Evolutionary conservation across 192 early-diverging fungal species (phyloP).

Genomic region (Coemansia furcata): DNA sequence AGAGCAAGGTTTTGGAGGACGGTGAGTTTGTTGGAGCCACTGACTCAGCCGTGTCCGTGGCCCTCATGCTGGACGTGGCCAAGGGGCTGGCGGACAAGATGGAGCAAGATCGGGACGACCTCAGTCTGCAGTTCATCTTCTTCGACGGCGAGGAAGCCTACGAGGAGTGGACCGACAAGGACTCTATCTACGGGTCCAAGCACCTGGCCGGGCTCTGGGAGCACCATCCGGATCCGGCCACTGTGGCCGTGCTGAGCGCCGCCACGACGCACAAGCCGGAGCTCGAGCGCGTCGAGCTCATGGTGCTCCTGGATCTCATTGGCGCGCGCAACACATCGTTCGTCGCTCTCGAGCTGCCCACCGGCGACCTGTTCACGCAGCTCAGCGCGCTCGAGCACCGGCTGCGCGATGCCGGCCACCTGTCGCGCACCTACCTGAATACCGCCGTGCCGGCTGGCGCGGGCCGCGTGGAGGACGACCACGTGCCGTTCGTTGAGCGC

Average conservation of each 20-base stretch:
- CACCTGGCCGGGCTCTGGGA: slow-evolving; percentile 86
- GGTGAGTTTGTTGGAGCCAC: slow-evolving; percentile 82
- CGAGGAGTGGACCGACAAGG: slow-evolving; percentile 64
- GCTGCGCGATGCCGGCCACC: slow-evolving; percentile 46
- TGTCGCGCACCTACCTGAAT: slow-evolving; percentile 42
- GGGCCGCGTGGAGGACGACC: slow-evolving; percentile 76
- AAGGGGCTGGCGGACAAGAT: slow-evolving; percentile 62
- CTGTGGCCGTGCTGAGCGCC: slow-evolving; percentile 24
- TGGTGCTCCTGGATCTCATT: slow-evolving; percentile 87
- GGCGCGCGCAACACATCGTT: slow-evolving; percentile 61
- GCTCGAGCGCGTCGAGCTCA: slow-evolving; percentile 75
- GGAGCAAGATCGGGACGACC: slow-evolving; percentile 38
- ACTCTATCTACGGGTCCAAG: slow-evolving; percentile 88
- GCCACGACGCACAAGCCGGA: slow-evolving; percentile 32
- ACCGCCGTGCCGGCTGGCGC: slow-evolving; percentile 19
- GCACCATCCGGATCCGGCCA: slow-evolving; percentile 40
- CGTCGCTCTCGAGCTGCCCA: slow-evolving; percentile 44
- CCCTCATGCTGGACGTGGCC: slow-evolving; percentile 84
- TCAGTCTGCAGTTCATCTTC: slow-evolving; percentile 87
- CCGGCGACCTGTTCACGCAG: slow-evolving; percentile 66
- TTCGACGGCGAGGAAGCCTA: slow-evolving; percentile 98
- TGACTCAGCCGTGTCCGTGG: slow-evolving; percentile 89
- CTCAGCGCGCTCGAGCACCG: slow-evolving; percentile 68
- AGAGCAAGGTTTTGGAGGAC: slow-evolving; percentile 75
- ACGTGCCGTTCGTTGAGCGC: slow-evolving; percentile 76